phyloP scores from a whole-genome alignment of 2,329 filamentous ascomycete genomes.

The Talaromyces sp. region DNA sequence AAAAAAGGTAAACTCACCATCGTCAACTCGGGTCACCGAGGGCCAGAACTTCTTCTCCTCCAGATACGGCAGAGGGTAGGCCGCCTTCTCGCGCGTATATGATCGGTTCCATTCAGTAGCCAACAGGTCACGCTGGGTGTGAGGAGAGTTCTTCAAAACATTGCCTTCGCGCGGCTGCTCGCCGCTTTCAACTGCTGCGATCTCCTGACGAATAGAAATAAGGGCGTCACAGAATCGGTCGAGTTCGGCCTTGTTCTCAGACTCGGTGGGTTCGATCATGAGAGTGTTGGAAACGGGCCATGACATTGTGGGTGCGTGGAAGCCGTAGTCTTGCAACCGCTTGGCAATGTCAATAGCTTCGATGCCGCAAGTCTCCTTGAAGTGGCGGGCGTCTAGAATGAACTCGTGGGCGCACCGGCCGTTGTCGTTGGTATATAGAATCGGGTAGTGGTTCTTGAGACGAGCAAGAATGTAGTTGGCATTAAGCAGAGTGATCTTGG shows the following conservation, averaged over 20 bases:
- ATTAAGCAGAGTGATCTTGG: constrained; percentile 88
- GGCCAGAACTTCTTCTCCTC: constrained; percentile 99
- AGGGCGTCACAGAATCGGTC: constrained; percentile 90
- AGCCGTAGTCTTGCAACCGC: constrained; percentile 93
- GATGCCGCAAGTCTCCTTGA: constrained; percentile 76
- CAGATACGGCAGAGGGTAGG: constrained; percentile 77
- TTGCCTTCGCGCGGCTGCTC: constrained; percentile 70
- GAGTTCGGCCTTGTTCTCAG: constrained; percentile 84
- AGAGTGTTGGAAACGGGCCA: constrained; percentile 93
- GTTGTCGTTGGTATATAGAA: constrained; percentile 88
- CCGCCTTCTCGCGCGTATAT: constrained; percentile 77
- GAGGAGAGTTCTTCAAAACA: constrained; percentile 83
- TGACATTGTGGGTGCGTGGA: constrained; percentile 95
- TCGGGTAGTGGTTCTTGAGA: constrained; percentile 78
- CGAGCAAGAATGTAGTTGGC: constrained; percentile 94
- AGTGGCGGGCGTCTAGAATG: constrained; percentile 82
- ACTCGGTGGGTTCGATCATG: constrained; percentile 97
- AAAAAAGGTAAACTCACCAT: constrained; percentile 59
- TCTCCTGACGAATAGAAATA: constrained; percentile 80
- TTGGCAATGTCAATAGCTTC: constrained; percentile 96
- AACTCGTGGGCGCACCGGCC: constrained; percentile 95
- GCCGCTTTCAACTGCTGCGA: constrained; percentile 76
- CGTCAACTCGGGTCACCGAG: constrained; percentile 77
- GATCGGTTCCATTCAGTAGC: constrained; percentile 72
- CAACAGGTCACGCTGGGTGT: constrained; percentile 77